Base-by-base conservation (phyloP, 768 basidiomycete genomes). In the Amanita brunnescens region DNA sequence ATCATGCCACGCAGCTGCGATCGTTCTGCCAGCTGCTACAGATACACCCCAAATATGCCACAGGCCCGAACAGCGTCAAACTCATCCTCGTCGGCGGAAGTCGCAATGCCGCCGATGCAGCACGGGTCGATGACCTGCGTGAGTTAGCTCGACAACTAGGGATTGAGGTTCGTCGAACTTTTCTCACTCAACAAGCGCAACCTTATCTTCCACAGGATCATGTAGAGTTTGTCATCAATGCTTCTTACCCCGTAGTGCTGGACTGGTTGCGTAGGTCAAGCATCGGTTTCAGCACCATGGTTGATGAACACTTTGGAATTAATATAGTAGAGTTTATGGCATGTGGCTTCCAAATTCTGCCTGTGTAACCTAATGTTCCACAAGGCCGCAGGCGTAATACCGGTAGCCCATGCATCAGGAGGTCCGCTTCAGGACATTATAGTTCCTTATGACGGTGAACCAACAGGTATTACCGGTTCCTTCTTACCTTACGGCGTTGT, bases 291-390 rank as follows among this genome's bases (percentile, higher is more conserved):
- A 94, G 90, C 61, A 96, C 95, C 12, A 99, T 99, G 95, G 78
- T 92, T 0, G 93, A 98, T 61, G 95, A 99, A 65, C 95, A 99
- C 64, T 99, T 98, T 55, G 95, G 96, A 2, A 98, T 99, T 64
- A 96, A 93, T 58, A 77, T 99, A 33, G 95, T 99, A 6, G 95
- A 99, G 64, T 95, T 89, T 59, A 95, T 98, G 94, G 94, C 89
- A 44, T 56, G 35, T 20, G 78, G 14, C 8, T 47, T n/a, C 14
- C 18, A 41, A 13, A 14, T 53, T 13, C 14, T 26, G 23, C 35
- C 37, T 13, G 9, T 13, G 23, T 12, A 26, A 13, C 37, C 43
- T 52, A 30, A 42, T 30, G 14, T 23, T 18, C 7, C 55, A 13
- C 7, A 14, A 97, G 94, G 94, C 92, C 8, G 92, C 96, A 3